phyloP scores from a whole-genome alignment of 805 yeast species.

The Cyberlindnera bimundalis region DNA sequence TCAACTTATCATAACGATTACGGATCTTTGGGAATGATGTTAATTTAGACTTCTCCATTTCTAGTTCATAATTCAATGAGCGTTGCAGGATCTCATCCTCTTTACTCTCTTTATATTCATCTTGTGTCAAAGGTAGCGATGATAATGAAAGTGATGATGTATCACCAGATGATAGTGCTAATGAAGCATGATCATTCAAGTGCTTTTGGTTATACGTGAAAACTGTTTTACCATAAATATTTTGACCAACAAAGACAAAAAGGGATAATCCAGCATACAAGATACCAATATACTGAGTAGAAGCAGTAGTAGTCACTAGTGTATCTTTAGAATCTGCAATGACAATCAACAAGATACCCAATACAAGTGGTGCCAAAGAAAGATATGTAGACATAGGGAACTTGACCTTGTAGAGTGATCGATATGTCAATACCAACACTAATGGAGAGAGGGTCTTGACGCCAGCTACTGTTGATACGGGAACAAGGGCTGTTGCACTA shows the following conservation, averaged over 20 bases:
- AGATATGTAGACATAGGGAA: slow-evolving; percentile 50
- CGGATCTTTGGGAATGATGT: slow-evolving; percentile 20
- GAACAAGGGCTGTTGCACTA: slow-evolving; percentile 61
- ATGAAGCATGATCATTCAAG: slow-evolving; percentile 24
- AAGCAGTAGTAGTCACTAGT: slow-evolving; percentile 36
- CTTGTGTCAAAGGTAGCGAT: slow-evolving; percentile 4
- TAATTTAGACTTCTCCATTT: slow-evolving; percentile 14
- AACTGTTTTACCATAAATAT: slow-evolving; percentile 81
- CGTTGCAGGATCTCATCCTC: slow-evolving; percentile 10
- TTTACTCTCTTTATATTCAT: slow-evolving; percentile 10
- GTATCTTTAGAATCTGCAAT: slow-evolving; percentile 30
- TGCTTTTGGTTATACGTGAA: slow-evolving; percentile 45
- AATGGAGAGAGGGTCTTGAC: slow-evolving; percentile 67
- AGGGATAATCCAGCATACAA: slow-evolving; percentile 64
- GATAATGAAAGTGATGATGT: slow-evolving; percentile 1
- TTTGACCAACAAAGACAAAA: slow-evolving; percentile 77
- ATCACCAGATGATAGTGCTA: slow-evolving; percentile 17
- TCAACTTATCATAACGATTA: slow-evolving; percentile 70
- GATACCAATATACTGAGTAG: slow-evolving; percentile 58
- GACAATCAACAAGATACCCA: slow-evolving; percentile 46
- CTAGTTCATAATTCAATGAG: slow-evolving; percentile 14
- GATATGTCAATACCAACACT: slow-evolving; percentile 54
- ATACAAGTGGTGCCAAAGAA: slow-evolving; percentile 47
- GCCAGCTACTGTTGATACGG: slow-evolving; percentile 68
- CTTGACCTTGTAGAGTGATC: slow-evolving; percentile 44